These are phyloP conservation scores for Pseudozyma pruni DNA, from an alignment of 1,284 basidiomycete genomes.

Conservation along the genomic window DNA sequence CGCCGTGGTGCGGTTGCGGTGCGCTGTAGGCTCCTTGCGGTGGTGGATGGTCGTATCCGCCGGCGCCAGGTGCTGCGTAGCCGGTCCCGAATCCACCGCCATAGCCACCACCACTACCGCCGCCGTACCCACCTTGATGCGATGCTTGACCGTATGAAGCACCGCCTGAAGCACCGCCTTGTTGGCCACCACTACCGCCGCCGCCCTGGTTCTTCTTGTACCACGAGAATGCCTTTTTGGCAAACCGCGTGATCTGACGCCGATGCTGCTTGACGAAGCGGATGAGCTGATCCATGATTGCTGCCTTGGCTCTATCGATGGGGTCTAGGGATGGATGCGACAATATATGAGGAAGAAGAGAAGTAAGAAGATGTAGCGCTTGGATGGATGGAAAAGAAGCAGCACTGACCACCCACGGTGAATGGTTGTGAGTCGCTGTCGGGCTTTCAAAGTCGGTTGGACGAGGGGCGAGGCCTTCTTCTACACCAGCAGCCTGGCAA, in stretches of 20 bases:
- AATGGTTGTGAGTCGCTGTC: background rate
- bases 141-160: slow-evolving; percentile 22
- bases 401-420: too few species aligned
- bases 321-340: background rate
- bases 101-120: slow-evolving; percentile 21
- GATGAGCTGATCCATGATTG: slow-evolving; percentile 55
- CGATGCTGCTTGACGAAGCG: slow-evolving; percentile 61
- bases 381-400: slow-evolving; percentile 2
- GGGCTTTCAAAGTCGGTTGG: background rate
- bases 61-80: slow-evolving; percentile 25
- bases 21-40: slow-evolving; percentile 52
- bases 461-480: too few species aligned
- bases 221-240: slow-evolving; percentile 59
- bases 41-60: slow-evolving; percentile 41
- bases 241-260: slow-evolving; percentile 51
- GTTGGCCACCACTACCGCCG: slow-evolving; percentile 10
- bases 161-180: slow-evolving; percentile 13
- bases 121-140: slow-evolving; percentile 20
- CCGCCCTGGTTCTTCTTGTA: slow-evolving; percentile 53
- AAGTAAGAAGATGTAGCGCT: background rate
- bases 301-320: background rate
- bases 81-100: slow-evolving; percentile 16
- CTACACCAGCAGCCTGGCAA: too few species aligned
- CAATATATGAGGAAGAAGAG: background rate
- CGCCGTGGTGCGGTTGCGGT: slow-evolving; percentile 35